Conservation (phyloP, 23 red algal genomes). For the Cyanidium caldarium region DNA sequence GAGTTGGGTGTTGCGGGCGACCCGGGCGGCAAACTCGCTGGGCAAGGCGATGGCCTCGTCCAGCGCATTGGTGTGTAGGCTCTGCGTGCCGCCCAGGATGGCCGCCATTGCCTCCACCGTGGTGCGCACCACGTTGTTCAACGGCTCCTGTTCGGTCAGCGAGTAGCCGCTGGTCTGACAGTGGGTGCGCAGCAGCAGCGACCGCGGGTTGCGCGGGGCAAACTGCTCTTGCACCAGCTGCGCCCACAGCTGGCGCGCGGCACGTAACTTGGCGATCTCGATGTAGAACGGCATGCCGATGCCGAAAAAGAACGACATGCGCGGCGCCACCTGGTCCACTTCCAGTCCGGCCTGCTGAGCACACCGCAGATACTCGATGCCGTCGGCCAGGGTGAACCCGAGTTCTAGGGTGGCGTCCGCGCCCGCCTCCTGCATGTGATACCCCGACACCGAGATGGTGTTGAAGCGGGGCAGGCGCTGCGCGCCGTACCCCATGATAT, state of each 20-base stretch:
- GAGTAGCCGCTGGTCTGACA: slow-evolving; percentile 31
- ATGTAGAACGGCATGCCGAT: slow-evolving; percentile 37
- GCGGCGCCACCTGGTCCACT: slow-evolving; percentile 23
- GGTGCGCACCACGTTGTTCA: slow-evolving; percentile 24
- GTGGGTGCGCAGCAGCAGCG: slow-evolving; percentile 16
- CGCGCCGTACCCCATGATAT: slow-evolving; percentile 26
- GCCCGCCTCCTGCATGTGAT: slow-evolving; percentile 51
- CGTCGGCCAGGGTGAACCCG: slow-evolving; percentile 30
- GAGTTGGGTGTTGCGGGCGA: slow-evolving; percentile 37
- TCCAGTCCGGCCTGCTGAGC: slow-evolving; percentile 9
- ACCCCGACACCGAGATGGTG: slow-evolving; percentile 33
- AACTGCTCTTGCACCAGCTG: slow-evolving; percentile 9
- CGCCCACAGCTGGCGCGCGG: slow-evolving; percentile 31
- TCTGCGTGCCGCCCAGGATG: slow-evolving; percentile 24
- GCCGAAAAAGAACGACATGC: slow-evolving; percentile 30
- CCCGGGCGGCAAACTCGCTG: slow-evolving; percentile 9
- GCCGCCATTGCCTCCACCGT: slow-evolving; percentile 28
- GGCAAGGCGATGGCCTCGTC: slow-evolving; percentile 34
- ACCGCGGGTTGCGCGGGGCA: neutral
- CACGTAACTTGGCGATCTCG: slow-evolving; percentile 31
- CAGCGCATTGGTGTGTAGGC: slow-evolving; percentile 31
- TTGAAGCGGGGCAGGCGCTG: slow-evolving; percentile 26
- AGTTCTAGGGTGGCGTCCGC: slow-evolving; percentile 17
- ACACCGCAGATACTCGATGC: slow-evolving; percentile 23
- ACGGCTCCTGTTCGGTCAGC: slow-evolving; percentile 19